phyloP scores from a whole-genome alignment of 352 stramenopile genomes.

The Phytophthora tubulina region DNA sequence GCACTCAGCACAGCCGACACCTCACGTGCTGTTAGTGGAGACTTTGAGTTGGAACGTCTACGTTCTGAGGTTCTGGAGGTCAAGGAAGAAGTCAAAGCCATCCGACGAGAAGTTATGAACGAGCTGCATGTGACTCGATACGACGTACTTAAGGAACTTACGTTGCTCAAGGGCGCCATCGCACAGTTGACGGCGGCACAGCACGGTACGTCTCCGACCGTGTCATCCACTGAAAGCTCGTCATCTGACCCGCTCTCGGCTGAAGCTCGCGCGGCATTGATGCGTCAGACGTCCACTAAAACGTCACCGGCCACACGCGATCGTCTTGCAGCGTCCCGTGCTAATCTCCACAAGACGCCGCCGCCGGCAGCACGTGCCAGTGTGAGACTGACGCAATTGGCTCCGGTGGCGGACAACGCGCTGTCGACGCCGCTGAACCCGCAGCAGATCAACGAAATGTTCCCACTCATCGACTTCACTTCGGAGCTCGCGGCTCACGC shows the following conservation, averaged over 20 bases:
- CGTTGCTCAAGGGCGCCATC: conserved; percentile 84
- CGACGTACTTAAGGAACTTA: conserved; percentile 87
- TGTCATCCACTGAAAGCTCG: conserved; percentile 37
- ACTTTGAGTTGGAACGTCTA: conserved; percentile 50
- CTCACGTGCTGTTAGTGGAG: conserved; percentile 3
- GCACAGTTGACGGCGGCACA: conserved; percentile 54
- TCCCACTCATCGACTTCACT: conserved; percentile 78
- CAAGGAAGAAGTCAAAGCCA: conserved; percentile 70
- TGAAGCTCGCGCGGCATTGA: conserved; percentile 56
- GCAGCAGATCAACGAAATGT: conserved; percentile 86
- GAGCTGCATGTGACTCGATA: conserved; percentile 86
- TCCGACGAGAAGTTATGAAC: conserved; percentile 86
- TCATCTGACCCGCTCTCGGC: conserved; percentile 46
- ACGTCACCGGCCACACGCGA: conserved; percentile 62
- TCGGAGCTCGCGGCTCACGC: conserved; percentile 59
- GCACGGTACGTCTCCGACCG: conserved; percentile 16
- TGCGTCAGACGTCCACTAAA: conserved; percentile 55
- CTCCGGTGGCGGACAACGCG: conserved; percentile 71
- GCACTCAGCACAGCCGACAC: background rate
- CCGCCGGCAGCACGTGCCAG: conserved; percentile 29
- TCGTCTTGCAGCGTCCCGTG: conserved; percentile 55
- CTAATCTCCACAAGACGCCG: conserved; percentile 33
- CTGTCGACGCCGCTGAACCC: conserved; percentile 72
- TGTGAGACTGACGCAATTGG: conserved; percentile 67
- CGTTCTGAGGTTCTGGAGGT: conserved; percentile 67